Evolutionary conservation across 352 stramenopile genomes (phyloP).

Genomic region (Phytophthora gonapodyides): DNA sequence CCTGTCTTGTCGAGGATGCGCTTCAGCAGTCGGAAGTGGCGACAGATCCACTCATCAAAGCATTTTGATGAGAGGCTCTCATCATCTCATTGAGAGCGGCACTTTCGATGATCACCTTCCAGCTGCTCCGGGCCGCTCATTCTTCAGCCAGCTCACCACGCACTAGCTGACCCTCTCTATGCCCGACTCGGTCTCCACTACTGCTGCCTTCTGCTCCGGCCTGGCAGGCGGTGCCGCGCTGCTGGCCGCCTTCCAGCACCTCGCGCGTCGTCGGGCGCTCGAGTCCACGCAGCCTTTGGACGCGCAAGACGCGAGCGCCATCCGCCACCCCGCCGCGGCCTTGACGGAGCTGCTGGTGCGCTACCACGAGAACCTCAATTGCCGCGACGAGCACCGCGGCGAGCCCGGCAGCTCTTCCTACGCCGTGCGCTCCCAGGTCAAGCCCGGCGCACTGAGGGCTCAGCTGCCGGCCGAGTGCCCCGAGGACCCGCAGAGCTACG

Average conservation of each 20-base stretch:
- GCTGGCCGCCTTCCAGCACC: slow-evolving; percentile 44
- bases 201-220: slow-evolving; percentile 48
- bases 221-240: slow-evolving; percentile 46
- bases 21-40: too few relatives aligned
- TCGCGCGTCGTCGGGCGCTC: slow-evolving; percentile 34
- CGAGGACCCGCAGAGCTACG: slow-evolving; percentile 59
- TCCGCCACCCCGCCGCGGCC: slow-evolving; percentile 45
- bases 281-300: slow-evolving; percentile 45
- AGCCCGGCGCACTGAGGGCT: slow-evolving; percentile 49
- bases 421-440: slow-evolving; percentile 42
- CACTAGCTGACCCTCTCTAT: background rate
- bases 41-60: too few relatives aligned
- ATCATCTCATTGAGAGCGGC: too few relatives aligned
- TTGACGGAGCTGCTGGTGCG: slow-evolving; percentile 63
- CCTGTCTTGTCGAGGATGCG: too few relatives aligned
- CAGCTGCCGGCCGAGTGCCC: slow-evolving; percentile 50
- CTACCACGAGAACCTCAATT: slow-evolving; percentile 64
- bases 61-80: too few relatives aligned
- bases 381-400: slow-evolving; percentile 35
- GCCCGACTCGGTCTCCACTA: slow-evolving; percentile 23
- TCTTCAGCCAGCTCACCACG: slow-evolving; percentile 14
- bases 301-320: slow-evolving; percentile 45
- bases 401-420: slow-evolving; percentile 40
- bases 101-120: too few relatives aligned
- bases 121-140: slow-evolving; percentile 5